These are phyloP conservation scores for Darksidea phi DNA, from an alignment of 495 filamentous ascomycete genomes.

Conservation along the genomic window DNA sequence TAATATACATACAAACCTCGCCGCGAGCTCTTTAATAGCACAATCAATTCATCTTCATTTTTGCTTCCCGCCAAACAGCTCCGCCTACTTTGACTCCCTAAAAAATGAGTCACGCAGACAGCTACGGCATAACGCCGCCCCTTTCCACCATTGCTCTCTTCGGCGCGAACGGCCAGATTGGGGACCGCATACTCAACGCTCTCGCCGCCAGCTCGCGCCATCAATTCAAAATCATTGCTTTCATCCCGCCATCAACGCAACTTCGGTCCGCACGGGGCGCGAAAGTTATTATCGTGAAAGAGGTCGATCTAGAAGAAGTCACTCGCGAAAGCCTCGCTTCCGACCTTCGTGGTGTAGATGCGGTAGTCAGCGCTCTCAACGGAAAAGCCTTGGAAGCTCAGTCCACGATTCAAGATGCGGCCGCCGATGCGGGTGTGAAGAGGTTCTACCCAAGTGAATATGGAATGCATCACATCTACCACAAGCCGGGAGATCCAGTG, in stretches of 20 bases:
- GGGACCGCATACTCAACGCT: background rate
- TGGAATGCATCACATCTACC: constrained; percentile 7
- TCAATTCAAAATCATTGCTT: constrained; percentile 1
- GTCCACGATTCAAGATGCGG: background rate
- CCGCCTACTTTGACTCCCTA: too few relatives aligned
- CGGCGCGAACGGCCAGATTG: constrained; percentile 1
- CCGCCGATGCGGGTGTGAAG: constrained; percentile 6
- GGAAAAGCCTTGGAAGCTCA: constrained; percentile 1
- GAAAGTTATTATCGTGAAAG: background rate
- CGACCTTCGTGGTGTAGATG: background rate
- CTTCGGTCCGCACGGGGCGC: background rate
- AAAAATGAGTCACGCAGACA: too few relatives aligned
- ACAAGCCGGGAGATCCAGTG: background rate
- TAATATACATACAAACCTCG: too few relatives aligned
- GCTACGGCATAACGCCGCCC: too few relatives aligned
- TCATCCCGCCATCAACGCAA: background rate
- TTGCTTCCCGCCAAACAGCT: too few relatives aligned
- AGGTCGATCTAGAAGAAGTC: background rate
- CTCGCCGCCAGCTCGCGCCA: background rate
- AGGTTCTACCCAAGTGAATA: constrained; percentile 12
- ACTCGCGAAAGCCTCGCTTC: background rate
- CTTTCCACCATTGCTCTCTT: constrained; percentile 3
- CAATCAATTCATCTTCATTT: too few relatives aligned
- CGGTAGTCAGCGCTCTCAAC: background rate
- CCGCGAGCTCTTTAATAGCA: too few relatives aligned